A percentile compares a stretch with the other conserved stretches of the same genome.
These are phyloP conservation scores for Helminthosporium solani DNA, from an alignment of 2,329 filamentous ascomycete genomes.

Conservation along the genomic window DNA sequence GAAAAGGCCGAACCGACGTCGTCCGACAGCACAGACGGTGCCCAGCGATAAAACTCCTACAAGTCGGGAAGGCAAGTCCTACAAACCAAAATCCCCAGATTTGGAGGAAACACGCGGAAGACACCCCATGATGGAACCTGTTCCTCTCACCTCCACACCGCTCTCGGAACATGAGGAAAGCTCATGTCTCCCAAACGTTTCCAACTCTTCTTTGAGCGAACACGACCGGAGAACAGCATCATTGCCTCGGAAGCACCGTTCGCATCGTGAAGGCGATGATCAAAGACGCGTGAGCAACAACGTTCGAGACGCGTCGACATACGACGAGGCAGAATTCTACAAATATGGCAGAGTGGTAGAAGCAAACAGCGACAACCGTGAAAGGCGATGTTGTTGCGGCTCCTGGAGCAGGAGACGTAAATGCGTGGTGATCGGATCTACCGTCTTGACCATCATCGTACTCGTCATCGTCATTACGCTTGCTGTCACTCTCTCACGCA, in stretches of 20 bases:
- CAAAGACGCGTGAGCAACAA: slow-evolving; percentile 3
- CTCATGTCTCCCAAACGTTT: slow-evolving; percentile 6
- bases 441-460: slow-evolving; percentile 16
- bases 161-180: slow-evolving; percentile 4
- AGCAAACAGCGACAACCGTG: slow-evolving; percentile 8
- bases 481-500: slow-evolving; percentile 23
- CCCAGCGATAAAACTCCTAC: slow-evolving; percentile 1
- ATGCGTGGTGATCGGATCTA: slow-evolving; percentile 19
- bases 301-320: slow-evolving; percentile 5
- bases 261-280: slow-evolving; percentile 8
- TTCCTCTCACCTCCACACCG: slow-evolving; percentile 1
- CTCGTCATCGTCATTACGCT: slow-evolving; percentile 17
- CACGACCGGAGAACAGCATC: slow-evolving; percentile 4
- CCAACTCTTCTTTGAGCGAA: slow-evolving; percentile 6
- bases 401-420: slow-evolving; percentile 18
- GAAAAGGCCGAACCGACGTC: slow-evolving; percentile 10
- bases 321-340: slow-evolving; percentile 14
- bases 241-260: slow-evolving; percentile 11
- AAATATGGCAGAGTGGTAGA: slow-evolving; percentile 13
- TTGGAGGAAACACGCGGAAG: slow-evolving; percentile 1
- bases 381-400: slow-evolving; percentile 11
- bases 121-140: slow-evolving; percentile 7
- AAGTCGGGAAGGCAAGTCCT: slow-evolving; percentile 2
- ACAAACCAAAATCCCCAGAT: slow-evolving; percentile 2
- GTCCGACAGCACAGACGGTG: neutral